phyloP scores from a whole-genome alignment of 441 rosid genomes.

The Dalechampia spathulata region DNA sequence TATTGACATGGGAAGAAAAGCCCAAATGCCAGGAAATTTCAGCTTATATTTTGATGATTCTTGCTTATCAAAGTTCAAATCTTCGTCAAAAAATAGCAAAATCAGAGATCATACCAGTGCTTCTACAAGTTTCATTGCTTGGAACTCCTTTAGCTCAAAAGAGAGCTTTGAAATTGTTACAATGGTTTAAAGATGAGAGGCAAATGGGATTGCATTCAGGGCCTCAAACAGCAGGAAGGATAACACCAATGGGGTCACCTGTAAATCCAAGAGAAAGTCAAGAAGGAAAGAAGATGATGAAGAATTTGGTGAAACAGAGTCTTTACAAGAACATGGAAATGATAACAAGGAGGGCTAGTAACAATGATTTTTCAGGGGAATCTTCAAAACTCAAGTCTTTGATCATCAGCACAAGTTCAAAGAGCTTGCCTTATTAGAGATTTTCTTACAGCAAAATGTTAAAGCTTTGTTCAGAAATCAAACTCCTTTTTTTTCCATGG shows the following conservation, averaged over 20 bases:
- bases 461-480: no score
- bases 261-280: slow-evolving; percentile 38
- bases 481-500: no score
- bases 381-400: slow-evolving; percentile 52
- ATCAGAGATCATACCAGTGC: slow-evolving; percentile 68
- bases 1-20: slow-evolving; percentile 76
- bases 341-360: slow-evolving; percentile 72
- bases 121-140: slow-evolving; percentile 58
- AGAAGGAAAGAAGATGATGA: slow-evolving; percentile 77
- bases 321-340: slow-evolving; percentile 78
- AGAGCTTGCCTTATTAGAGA: slow-evolving; percentile 75
- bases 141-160: slow-evolving; percentile 77
- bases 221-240: slow-evolving; percentile 59
- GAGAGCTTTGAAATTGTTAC: slow-evolving; percentile 70
- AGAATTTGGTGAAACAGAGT: slow-evolving; percentile 76
- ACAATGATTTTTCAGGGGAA: slow-evolving; percentile 12
- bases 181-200: slow-evolving; percentile 93
- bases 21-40: slow-evolving; percentile 83
- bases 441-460: no score
- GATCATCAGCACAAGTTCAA: slow-evolving; percentile 71
- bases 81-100: slow-evolving; percentile 63
- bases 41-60: slow-evolving; percentile 70
- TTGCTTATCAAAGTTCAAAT: slow-evolving; percentile 76
- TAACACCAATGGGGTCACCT: slow-evolving; percentile 47
- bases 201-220: slow-evolving; percentile 92